Percentiles rank a stretch among this genome's conserved stretches.
These are phyloP conservation scores for Colletotrichum somersetense DNA, from an alignment of 2,329 filamentous ascomycete genomes.

Conservation along the genomic window DNA sequence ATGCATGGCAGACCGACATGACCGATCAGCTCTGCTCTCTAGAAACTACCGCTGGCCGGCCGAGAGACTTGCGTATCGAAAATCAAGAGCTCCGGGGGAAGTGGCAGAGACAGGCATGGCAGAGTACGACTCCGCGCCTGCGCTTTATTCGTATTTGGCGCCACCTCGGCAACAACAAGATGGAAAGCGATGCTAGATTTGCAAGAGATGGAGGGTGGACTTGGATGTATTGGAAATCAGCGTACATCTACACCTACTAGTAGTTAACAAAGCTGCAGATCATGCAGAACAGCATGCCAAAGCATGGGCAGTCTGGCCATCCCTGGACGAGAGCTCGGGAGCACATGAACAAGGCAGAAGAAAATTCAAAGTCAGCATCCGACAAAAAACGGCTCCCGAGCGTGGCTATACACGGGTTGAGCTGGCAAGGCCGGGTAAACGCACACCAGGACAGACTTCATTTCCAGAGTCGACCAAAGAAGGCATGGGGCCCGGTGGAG, in stretches of 20 bases:
- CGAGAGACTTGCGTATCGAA: background rate
- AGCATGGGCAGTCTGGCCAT: background rate
- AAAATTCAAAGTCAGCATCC: background rate
- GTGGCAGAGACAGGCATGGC: background rate
- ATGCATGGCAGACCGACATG: background rate
- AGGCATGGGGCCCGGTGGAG: background rate
- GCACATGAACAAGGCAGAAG: background rate
- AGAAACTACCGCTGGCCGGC: background rate
- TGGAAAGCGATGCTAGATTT: background rate
- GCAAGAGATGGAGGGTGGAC: background rate
- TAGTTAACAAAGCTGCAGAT: background rate
- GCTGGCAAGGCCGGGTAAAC: background rate
- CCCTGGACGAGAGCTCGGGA: background rate
- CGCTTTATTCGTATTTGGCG: background rate
- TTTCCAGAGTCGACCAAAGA: background rate
- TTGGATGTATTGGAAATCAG: background rate
- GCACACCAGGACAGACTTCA: background rate
- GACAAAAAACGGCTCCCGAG: background rate
- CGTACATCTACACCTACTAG: background rate
- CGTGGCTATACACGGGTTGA: background rate
- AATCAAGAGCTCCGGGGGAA: background rate
- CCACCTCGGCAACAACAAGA: background rate
- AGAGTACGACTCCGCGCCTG: background rate
- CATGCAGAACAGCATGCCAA: background rate
- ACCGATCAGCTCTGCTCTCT: background rate